These are phyloP conservation scores for Kwoniella botswanensis DNA, from an alignment of 768 basidiomycete genomes.

Conservation along the genomic window DNA sequence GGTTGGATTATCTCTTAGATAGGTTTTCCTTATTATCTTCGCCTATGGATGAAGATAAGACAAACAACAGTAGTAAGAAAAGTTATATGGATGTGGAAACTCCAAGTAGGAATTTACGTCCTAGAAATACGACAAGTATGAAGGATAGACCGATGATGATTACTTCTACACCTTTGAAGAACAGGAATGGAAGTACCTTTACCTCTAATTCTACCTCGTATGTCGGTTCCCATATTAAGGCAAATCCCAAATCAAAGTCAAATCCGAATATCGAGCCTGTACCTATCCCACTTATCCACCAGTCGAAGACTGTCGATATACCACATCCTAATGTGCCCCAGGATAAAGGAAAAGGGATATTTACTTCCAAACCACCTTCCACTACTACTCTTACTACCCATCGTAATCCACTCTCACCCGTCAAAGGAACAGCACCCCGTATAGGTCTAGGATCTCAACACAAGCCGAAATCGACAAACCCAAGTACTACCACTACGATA, in stretches of 20 bases:
- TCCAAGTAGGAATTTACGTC: conserved; percentile 10
- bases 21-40: conserved; percentile 15
- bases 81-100: conserved; percentile 3
- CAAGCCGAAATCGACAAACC: neutral
- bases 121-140: neutral
- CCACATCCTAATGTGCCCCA: neutral
- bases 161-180: conserved; percentile 7
- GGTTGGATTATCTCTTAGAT: conserved; percentile 24
- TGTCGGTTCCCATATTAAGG: too few species aligned
- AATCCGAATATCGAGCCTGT: neutral
- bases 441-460: conserved; percentile 25
- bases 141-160: neutral
- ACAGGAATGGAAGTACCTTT: neutral
- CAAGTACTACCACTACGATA: neutral
- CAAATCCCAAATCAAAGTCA: neutral
- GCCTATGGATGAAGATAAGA: conserved; percentile 6
- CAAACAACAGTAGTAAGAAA: neutral
- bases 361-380: neutral
- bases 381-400: neutral
- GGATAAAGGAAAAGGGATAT: neutral
- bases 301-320: neutral
- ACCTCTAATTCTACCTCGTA: neutral
- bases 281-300: neutral
- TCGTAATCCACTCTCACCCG: conserved; percentile 15
- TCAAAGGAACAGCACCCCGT: conserved; percentile 19